A percentile compares a stretch with the other conserved stretches of the same genome.
These are phyloP conservation scores for Ophiostoma fasciatum DNA, from an alignment of 2,329 filamentous ascomycete species.

Conservation along the genomic window DNA sequence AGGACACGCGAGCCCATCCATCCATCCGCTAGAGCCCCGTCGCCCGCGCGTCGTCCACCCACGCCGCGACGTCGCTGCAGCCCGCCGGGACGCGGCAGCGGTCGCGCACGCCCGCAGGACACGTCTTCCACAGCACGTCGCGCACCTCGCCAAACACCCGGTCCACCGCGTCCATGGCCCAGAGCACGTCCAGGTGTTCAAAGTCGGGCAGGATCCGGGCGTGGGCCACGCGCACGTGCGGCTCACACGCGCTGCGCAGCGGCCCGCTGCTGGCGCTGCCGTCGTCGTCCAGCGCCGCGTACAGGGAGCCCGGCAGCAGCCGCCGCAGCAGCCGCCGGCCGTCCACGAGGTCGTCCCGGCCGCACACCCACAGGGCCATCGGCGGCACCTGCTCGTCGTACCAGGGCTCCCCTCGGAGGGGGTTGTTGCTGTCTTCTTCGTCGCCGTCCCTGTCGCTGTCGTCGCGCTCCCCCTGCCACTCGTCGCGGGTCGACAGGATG, in stretches of 20 bases:
- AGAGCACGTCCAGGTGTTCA: slow-evolving; percentile 88
- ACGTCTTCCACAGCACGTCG: slow-evolving; percentile 73
- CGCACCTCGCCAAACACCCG: slow-evolving; percentile 69
- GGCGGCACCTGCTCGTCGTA: slow-evolving; percentile 68
- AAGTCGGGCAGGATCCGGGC: slow-evolving; percentile 72
- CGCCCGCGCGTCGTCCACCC: slow-evolving; percentile 20
- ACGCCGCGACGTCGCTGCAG: slow-evolving; percentile 37
- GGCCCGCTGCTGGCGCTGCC: slow-evolving; percentile 1
- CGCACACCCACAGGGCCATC: slow-evolving; percentile 78
- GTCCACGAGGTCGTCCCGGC: slow-evolving; percentile 72
- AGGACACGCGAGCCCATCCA: too few relatives aligned
- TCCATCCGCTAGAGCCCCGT: too few relatives aligned
- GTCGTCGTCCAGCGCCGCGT: slow-evolving; percentile 14
- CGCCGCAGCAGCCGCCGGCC: slow-evolving; percentile 58
- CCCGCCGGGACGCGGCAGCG: slow-evolving; percentile 49
- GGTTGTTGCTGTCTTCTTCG: slow-evolving; percentile 15
- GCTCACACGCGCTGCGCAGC: slow-evolving; percentile 47
- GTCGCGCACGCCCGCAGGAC: slow-evolving; percentile 29
- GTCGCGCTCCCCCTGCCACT: slow-evolving; percentile 28
- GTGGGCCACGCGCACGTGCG: slow-evolving; percentile 67
- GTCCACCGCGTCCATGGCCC: slow-evolving; percentile 79
- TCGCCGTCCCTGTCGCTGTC: slow-evolving; percentile 9
- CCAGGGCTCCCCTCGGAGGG: slow-evolving; percentile 52
- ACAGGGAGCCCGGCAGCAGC: slow-evolving; percentile 36
- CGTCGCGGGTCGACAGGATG: slow-evolving; percentile 66